Conservation (phyloP, 2,329 filamentous ascomycete species). For the Colletotrichum sp. region DNA sequence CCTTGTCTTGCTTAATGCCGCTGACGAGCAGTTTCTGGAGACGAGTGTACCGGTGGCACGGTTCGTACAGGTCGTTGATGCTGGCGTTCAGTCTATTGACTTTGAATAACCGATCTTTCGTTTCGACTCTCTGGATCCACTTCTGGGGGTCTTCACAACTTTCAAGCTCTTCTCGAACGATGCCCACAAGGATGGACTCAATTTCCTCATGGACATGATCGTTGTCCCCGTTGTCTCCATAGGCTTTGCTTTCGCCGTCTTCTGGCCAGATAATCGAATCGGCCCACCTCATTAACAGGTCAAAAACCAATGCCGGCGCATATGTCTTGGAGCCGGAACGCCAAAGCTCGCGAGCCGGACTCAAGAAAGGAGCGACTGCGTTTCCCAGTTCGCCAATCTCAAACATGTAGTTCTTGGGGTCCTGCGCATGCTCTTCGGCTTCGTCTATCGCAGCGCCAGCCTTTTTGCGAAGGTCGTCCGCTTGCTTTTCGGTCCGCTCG, state of each 20-base stretch:
- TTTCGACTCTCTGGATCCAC: background rate
- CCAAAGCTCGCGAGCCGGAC: background rate
- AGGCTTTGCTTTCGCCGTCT: background rate
- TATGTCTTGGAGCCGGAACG: background rate
- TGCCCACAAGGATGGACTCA: too few relatives aligned
- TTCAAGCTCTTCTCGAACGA: background rate
- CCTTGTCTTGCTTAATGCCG: too few relatives aligned
- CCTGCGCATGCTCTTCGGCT: too few relatives aligned
- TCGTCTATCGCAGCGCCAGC: too few relatives aligned
- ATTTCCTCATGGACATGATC: background rate
- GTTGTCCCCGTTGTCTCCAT: background rate
- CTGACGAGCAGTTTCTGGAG: too few relatives aligned
- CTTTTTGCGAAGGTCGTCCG: too few relatives aligned
- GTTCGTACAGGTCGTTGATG: background rate
- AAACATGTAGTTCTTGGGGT: too few relatives aligned
- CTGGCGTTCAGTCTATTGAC: too few relatives aligned
- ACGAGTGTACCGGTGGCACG: too few relatives aligned
- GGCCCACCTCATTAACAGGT: background rate
- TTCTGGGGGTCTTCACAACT: background rate
- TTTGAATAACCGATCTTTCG: background rate
- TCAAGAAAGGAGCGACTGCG: background rate
- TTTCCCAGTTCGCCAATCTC: too few relatives aligned
- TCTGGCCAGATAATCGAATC: background rate
- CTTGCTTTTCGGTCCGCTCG: background rate
- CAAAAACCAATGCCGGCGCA: background rate